Evolutionary conservation across 2,329 filamentous ascomycete genomes (phyloP).

Genomic region (Atkinsonella texensis): DNA sequence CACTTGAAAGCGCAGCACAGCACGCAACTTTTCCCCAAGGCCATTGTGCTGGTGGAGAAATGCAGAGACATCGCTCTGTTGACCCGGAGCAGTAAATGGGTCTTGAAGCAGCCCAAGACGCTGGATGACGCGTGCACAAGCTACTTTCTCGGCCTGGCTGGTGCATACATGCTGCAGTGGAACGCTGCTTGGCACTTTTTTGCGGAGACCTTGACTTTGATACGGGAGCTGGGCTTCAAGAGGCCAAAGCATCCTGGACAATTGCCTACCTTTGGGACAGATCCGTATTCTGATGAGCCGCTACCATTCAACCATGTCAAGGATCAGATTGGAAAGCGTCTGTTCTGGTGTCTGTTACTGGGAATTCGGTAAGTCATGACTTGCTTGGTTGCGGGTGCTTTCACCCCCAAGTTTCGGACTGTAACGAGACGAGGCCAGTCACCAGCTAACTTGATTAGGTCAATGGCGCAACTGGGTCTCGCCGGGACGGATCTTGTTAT

Average conservation of each 20-base stretch:
- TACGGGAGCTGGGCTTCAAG: constrained; percentile 54
- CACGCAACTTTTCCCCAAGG: constrained; percentile 53
- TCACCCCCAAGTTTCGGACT: neutral
- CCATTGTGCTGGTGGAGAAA: constrained; percentile 56
- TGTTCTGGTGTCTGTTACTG: constrained; percentile 77
- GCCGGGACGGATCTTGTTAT: constrained; percentile 62
- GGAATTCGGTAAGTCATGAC: constrained; percentile 43
- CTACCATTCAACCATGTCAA: constrained; percentile 55
- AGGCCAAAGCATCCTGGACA: constrained; percentile 36
- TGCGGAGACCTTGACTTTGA: constrained; percentile 57
- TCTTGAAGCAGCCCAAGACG: constrained; percentile 33
- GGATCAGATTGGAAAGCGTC: constrained; percentile 60
- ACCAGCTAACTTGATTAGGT: constrained; percentile 29
- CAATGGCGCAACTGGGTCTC: constrained; percentile 65
- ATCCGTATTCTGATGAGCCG: constrained; percentile 25
- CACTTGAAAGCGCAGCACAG: constrained; percentile 56
- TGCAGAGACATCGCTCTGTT: constrained; percentile 59
- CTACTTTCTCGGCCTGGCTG: constrained; percentile 59
- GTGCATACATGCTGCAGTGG: constrained; percentile 57
- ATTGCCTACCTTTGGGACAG: constrained; percentile 27
- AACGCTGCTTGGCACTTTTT: constrained; percentile 58
- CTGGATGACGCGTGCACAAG: constrained; percentile 54
- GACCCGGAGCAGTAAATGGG: constrained; percentile 47
- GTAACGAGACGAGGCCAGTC: neutral
- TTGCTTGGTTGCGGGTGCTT: neutral